phyloP scores from a whole-genome alignment of 306 rosid species.

The Pachyrhizus erosus region DNA sequence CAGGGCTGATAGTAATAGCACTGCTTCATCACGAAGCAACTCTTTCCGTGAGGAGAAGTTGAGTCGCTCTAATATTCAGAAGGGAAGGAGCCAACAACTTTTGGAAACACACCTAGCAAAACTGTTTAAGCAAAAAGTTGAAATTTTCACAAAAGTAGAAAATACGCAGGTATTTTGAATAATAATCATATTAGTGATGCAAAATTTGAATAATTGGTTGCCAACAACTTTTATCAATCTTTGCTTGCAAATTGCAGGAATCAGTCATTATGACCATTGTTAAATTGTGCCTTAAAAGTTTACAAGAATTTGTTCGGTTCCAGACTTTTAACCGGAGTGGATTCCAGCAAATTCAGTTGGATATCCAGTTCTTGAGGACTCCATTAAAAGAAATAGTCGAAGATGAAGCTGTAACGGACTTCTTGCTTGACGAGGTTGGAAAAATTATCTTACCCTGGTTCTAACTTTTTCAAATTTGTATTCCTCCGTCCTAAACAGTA shows the following conservation, averaged over 20 bases:
- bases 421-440: slow-evolving; percentile 89
- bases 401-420: slow-evolving; percentile 84
- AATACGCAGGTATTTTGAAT: slow-evolving; percentile 73
- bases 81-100: slow-evolving; percentile 90
- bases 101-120: slow-evolving; percentile 94
- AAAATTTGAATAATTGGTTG: neutral
- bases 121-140: slow-evolving; percentile 89
- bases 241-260: slow-evolving; percentile 68
- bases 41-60: slow-evolving; percentile 77
- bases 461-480: slow-evolving; percentile 11
- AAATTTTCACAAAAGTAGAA: slow-evolving; percentile 93
- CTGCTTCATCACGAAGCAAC: slow-evolving; percentile 82
- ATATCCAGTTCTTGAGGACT: slow-evolving; percentile 79
- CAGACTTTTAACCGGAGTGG: slow-evolving; percentile 93
- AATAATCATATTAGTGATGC: slow-evolving; percentile 20
- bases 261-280: slow-evolving; percentile 74
- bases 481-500: too few relatives aligned
- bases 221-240: slow-evolving; percentile 33
- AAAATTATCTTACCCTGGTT: slow-evolving; percentile 3
- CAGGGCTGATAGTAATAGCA: slow-evolving; percentile 79
- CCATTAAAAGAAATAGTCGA: slow-evolving; percentile 75
- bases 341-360: slow-evolving; percentile 94
- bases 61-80: slow-evolving; percentile 68
- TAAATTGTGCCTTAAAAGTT: slow-evolving; percentile 82
- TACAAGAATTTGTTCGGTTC: slow-evolving; percentile 85